These are phyloP conservation scores for Coemansia sp. DNA, from an alignment of 192 early-diverging fungal species.

Conservation along the genomic window DNA sequence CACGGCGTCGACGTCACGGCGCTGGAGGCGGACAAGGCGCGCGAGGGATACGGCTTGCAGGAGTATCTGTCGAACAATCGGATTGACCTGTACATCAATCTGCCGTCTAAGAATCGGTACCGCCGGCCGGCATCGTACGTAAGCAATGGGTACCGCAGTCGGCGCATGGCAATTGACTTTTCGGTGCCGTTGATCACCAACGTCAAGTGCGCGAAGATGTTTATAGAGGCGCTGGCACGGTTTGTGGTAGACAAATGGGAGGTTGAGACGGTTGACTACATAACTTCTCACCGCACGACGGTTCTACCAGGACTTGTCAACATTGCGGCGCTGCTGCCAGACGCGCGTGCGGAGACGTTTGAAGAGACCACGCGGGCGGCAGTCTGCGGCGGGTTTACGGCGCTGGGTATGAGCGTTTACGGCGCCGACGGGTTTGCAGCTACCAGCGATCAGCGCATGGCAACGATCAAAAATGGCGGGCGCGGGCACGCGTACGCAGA, in stretches of 20 bases:
- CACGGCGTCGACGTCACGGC: conserved; percentile 90
- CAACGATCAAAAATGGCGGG: conserved; percentile 54
- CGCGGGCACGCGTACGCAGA: conserved; percentile 63
- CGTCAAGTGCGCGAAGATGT: conserved; percentile 98
- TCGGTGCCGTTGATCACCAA: conserved; percentile 97
- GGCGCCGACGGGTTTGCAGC: conserved; percentile 38
- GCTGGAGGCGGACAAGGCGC: conserved; percentile 68
- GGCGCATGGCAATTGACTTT: conserved; percentile 97
- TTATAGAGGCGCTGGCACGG: conserved; percentile 91
- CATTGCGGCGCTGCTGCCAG: conserved; percentile 67
- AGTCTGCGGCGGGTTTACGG: conserved; percentile 84
- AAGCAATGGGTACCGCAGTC: conserved; percentile 88
- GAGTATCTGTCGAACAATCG: conserved; percentile 95
- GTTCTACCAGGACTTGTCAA: conserved; percentile 87
- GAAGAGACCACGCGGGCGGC: conserved; percentile 71
- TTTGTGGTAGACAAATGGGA: conserved; percentile 61
- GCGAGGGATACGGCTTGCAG: conserved; percentile 86
- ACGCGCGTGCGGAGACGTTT: conserved; percentile 47
- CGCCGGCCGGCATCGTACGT: conserved; percentile 94
- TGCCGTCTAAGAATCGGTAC: conserved; percentile 97
- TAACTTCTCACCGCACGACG: conserved; percentile 81
- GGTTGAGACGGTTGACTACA: conserved; percentile 83
- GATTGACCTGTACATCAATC: conserved; percentile 98
- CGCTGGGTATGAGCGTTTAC: conserved; percentile 64
- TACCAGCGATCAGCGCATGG: conserved; percentile 34